phyloP scores from a whole-genome alignment of 495 filamentous ascomycete species.

The Penicillium silybi region DNA sequence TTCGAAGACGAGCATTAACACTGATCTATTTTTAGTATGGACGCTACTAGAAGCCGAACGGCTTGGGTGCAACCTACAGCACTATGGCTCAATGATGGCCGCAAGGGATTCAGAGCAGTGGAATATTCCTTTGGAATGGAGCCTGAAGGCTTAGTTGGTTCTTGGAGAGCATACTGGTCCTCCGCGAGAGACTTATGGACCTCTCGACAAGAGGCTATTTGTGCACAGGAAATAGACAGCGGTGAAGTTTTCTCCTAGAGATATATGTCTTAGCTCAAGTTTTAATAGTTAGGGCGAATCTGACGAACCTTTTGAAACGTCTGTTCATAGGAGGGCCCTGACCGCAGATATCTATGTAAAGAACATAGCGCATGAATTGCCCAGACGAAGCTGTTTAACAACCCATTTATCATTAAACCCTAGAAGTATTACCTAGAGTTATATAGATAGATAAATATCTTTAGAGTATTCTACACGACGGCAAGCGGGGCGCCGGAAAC shows the following conservation, averaged over 20 bases:
- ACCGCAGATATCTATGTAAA: no score
- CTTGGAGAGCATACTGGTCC: conserved; percentile 51
- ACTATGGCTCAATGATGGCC: conserved; percentile 64
- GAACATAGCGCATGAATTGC: no score
- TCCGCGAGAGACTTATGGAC: conserved; percentile 15
- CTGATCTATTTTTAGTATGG: conserved; percentile 44
- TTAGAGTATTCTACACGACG: neutral
- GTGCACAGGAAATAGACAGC: conserved; percentile 11
- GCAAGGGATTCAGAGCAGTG: conserved; percentile 52
- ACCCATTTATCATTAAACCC: no score
- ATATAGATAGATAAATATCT: no score
- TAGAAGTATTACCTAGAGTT: no score
- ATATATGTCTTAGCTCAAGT: neutral
- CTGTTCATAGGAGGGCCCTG: no score
- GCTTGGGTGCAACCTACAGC: conserved; percentile 69
- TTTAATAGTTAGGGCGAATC: no score
- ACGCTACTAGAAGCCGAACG: conserved; percentile 65
- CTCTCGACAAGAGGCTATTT: conserved; percentile 12
- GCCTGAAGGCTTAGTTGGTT: conserved; percentile 56
- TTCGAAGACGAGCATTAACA: neutral
- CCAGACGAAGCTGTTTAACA: no score
- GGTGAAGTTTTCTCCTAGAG: neutral
- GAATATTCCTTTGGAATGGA: conserved; percentile 58
- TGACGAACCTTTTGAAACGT: no score
- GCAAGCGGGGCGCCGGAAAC: conserved; percentile 14